phyloP scores from a whole-genome alignment of 1,139 yeast genomes.

The Hansenula sp. region DNA sequence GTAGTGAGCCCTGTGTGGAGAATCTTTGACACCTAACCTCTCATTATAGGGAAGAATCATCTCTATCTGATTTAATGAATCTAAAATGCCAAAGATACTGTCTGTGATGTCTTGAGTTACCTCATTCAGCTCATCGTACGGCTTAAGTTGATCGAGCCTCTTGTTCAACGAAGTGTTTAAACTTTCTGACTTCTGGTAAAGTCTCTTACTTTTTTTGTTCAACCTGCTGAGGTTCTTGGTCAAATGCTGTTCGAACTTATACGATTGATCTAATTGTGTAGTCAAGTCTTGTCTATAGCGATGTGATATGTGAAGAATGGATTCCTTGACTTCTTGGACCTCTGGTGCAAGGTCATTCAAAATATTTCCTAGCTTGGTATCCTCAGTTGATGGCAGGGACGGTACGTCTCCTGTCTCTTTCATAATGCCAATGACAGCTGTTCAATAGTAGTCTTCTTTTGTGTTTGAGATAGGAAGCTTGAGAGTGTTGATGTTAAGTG shows the following conservation, averaged over 20 bases:
- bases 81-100: conserved; percentile 7
- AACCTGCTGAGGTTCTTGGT: conserved; percentile 5
- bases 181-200: conserved; percentile 4
- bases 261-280: conserved; percentile 30
- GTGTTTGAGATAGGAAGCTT: no score
- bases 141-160: conserved; percentile 8
- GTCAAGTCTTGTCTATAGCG: conserved; percentile 41
- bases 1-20: conserved; percentile 26
- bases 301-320: conserved; percentile 30
- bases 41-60: conserved; percentile 21
- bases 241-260: conserved; percentile 21
- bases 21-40: conserved; percentile 16
- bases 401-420: no score
- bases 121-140: conserved; percentile 5
- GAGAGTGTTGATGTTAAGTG: no score
- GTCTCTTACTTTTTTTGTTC: conserved; percentile 5
- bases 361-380: conserved; percentile 35
- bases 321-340: conserved; percentile 31
- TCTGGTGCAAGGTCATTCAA: conserved; percentile 30
- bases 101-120: conserved; percentile 9
- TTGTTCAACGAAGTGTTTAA: conserved; percentile 8
- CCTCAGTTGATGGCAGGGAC: conserved; percentile 22
- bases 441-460: no score
- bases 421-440: no score
- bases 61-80: conserved; percentile 14